Evolutionary conservation across 768 basidiomycete species (phyloP).

Genomic region (Lactifluus pinguis): DNA sequence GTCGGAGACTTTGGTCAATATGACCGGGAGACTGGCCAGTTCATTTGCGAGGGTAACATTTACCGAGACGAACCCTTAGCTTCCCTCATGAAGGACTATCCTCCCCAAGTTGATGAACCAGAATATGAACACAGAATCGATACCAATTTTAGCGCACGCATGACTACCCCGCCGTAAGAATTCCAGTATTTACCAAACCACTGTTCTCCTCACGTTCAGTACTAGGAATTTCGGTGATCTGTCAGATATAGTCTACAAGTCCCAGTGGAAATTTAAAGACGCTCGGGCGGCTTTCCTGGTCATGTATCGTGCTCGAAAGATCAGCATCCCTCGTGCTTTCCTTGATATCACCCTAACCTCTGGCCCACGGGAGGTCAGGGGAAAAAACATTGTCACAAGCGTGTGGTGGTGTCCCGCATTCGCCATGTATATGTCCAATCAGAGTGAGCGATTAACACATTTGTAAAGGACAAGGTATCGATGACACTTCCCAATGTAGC

Average conservation of each 20-base stretch:
- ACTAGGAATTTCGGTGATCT: constrained; percentile 2
- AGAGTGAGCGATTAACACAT: background rate
- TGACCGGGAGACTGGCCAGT: constrained; percentile 4
- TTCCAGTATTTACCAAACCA: background rate
- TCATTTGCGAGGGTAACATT: constrained; percentile 12
- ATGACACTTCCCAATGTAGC: background rate
- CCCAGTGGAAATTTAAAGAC: constrained; percentile 9
- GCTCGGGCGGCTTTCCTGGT: constrained; percentile 2
- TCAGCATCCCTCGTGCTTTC: background rate
- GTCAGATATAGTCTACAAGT: constrained; percentile 3
- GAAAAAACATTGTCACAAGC: constrained; percentile 8
- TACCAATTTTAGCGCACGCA: background rate
- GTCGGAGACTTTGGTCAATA: constrained; percentile 9
- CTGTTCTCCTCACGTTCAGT: background rate
- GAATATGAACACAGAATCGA: constrained; percentile 3
- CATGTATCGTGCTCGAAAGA: constrained; percentile 1
- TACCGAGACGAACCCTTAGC: constrained; percentile 11
- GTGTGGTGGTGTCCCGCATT: constrained; percentile 10
- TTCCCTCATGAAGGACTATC: constrained; percentile 3
- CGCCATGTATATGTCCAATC: constrained; percentile 14
- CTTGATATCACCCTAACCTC: constrained; percentile 3
- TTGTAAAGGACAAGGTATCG: background rate
- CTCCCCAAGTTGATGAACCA: background rate
- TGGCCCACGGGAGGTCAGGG: background rate
- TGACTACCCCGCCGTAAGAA: constrained; percentile 1